phyloP scores from a whole-genome alignment of 2,329 filamentous ascomycete genomes.

The Chrysoporthe puriensis region DNA sequence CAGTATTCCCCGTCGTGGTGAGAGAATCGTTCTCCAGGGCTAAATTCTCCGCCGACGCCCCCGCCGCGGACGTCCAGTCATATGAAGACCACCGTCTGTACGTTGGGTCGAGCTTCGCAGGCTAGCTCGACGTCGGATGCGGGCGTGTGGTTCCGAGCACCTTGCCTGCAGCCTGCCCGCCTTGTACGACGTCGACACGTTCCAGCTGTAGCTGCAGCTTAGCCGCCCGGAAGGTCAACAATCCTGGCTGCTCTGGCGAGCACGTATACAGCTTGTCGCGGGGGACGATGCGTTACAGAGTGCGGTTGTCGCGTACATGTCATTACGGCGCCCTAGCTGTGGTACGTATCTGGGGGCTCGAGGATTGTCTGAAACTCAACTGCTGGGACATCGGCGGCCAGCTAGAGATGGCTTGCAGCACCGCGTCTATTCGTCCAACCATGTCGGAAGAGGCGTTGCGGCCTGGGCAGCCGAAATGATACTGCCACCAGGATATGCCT shows the following conservation, averaged over 20 bases:
- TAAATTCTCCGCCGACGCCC: neutral
- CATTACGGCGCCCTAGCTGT: neutral
- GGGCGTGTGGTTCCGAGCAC: conserved; percentile 2
- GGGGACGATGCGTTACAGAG: neutral
- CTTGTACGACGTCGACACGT: conserved; percentile 22
- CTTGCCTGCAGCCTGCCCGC: conserved; percentile 6
- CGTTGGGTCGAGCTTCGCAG: conserved; percentile 19
- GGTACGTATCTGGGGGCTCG: neutral
- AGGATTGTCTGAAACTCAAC: neutral
- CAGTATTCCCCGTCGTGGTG: neutral
- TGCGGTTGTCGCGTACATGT: neutral
- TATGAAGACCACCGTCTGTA: conserved; percentile 14
- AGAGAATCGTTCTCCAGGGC: neutral
- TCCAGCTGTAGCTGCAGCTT: conserved; percentile 17
- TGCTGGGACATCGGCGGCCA: neutral
- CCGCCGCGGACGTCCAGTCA: neutral
- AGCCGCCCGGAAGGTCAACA: conserved; percentile 15
- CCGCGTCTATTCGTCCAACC: conserved; percentile 26
- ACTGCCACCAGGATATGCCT: neutral
- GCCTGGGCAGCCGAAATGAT: neutral
- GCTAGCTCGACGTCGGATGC: conserved; percentile 11
- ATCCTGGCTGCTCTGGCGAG: conserved; percentile 5
- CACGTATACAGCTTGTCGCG: conserved; percentile 1
- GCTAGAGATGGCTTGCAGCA: conserved; percentile 12
- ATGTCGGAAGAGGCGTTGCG: conserved; percentile 1